These are phyloP conservation scores for Cetradonia linearis DNA, from an alignment of 495 filamentous ascomycete genomes.

Conservation along the genomic window DNA sequence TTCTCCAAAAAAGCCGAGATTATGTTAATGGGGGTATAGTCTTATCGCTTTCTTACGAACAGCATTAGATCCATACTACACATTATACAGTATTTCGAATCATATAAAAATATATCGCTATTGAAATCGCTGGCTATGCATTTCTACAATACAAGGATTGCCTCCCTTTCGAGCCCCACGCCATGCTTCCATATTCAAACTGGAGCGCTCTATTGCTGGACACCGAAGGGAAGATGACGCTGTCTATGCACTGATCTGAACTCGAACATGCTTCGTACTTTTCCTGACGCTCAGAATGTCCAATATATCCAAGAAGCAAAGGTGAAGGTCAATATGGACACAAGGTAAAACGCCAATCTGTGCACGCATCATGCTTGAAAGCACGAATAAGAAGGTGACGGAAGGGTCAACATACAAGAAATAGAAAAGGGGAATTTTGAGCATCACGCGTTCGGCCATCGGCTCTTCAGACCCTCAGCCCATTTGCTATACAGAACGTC, in stretches of 20 bases:
- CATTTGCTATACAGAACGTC: conserved; percentile 86
- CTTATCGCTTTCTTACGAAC: too few species aligned
- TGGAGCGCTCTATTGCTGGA: neutral
- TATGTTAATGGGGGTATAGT: too few species aligned
- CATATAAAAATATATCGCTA: neutral
- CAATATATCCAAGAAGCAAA: neutral
- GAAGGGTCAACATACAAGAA: conserved; percentile 3
- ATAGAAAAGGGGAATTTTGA: neutral
- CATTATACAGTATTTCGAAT: too few species aligned
- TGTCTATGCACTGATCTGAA: conserved; percentile 1
- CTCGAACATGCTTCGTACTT: neutral
- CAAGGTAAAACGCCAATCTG: conserved; percentile 3
- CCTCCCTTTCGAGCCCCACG: neutral
- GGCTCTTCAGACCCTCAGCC: conserved; percentile 69
- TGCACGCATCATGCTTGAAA: neutral
- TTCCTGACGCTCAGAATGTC: neutral
- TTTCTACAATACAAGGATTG: neutral
- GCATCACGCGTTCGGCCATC: conserved; percentile 56
- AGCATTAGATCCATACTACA: too few species aligned
- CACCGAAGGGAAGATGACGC: neutral
- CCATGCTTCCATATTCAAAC: conserved; percentile 5
- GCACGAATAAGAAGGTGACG: neutral
- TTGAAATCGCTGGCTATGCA: neutral
- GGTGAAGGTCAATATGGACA: neutral
- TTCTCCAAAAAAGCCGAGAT: too few species aligned